Conservation (phyloP, 345 rosid genomes). For the Salix brachista region DNA sequence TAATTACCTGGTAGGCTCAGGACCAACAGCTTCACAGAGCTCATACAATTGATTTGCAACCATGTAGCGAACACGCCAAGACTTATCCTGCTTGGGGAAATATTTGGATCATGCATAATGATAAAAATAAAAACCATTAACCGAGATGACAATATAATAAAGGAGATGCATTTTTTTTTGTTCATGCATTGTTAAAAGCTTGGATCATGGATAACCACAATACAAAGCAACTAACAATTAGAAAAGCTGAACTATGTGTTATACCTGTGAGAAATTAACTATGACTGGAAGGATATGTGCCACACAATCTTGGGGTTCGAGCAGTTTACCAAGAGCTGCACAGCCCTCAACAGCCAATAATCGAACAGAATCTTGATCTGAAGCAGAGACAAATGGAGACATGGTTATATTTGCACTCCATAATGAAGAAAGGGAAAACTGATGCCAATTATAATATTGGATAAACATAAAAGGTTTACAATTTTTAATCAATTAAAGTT, state of each 20-base stretch:
- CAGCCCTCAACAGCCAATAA: conserved; percentile 94
- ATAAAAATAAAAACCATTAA: background rate
- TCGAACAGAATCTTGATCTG: conserved; percentile 98
- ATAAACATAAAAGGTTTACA: background rate
- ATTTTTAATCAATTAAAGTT: background rate
- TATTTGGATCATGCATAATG: background rate
- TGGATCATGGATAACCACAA: no score
- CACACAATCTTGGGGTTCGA: conserved; percentile 91
- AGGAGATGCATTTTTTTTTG: background rate
- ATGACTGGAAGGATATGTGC: conserved; percentile 86
- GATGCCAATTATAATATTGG: background rate
- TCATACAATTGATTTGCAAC: conserved; percentile 96
- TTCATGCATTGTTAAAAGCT: no score
- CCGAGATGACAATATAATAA: background rate
- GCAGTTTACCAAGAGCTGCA: conserved; percentile 92
- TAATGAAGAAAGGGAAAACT: background rate
- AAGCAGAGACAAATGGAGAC: background rate
- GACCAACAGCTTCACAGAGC: conserved; percentile 96
- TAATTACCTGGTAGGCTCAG: conserved; percentile 82
- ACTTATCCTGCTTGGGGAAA: conserved; percentile 62
- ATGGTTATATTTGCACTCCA: background rate
- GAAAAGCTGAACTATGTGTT: background rate
- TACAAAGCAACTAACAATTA: background rate
- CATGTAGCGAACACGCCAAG: conserved; percentile 98
- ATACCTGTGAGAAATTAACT: conserved; percentile 92